These are phyloP conservation scores for Euphrasia confusa DNA, from an alignment of 257 asterid species.

Conservation along the genomic window DNA sequence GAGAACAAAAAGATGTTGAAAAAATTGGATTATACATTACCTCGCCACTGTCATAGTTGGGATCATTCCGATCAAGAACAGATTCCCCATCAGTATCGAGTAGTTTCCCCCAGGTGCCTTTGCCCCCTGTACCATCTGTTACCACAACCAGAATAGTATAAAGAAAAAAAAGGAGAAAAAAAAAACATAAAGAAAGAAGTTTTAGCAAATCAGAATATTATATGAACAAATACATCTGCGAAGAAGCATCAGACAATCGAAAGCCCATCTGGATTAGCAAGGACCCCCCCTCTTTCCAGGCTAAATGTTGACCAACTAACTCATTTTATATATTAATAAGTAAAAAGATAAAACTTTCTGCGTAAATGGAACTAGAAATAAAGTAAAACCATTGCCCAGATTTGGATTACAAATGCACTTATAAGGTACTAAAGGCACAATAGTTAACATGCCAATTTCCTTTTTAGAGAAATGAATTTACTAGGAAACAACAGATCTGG, in stretches of 20 bases:
- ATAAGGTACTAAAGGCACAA: not conserved
- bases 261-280: not conserved
- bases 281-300: not conserved
- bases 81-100: constrained; percentile 75
- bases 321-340: too few relatives aligned
- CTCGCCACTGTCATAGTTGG: constrained; percentile 96
- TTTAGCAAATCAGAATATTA: not conserved
- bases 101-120: constrained; percentile 97
- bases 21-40: constrained; percentile 31
- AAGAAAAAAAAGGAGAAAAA: not conserved
- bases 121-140: constrained; percentile 96
- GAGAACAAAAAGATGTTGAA: not conserved
- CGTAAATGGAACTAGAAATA: not conserved
- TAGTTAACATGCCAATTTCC: not conserved
- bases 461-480: not conserved
- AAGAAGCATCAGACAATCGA: not conserved
- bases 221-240: not conserved
- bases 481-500: not conserved
- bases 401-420: not conserved
- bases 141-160: constrained; percentile 27
- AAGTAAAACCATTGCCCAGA: not conserved
- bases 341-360: not conserved
- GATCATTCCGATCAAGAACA: constrained; percentile 72
- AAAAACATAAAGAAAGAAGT: not conserved
- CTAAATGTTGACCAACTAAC: not conserved